Evolutionary conservation across 129 eudicot genomes (phyloP).

Genomic region (Centaurea solstitialis): DNA sequence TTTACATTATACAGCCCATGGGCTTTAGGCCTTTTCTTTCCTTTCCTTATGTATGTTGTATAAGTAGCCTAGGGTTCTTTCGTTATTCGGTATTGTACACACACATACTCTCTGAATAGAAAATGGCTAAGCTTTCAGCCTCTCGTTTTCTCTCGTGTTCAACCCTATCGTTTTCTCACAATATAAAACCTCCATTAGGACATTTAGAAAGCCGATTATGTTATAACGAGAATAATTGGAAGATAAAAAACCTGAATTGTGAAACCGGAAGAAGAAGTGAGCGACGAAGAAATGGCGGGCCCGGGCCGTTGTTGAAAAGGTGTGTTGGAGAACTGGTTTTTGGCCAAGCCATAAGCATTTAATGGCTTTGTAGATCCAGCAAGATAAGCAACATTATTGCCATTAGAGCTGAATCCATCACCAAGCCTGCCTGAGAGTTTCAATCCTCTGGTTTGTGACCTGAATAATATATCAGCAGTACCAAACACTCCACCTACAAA

Average conservation of each 20-base stretch:
- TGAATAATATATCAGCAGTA: slow-evolving; percentile 31
- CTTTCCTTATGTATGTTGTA: no score
- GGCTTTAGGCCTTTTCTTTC: no score
- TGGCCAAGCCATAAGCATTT: slow-evolving; percentile 35
- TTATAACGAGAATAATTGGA: neutral
- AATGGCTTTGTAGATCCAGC: slow-evolving; percentile 45
- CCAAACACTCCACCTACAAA: slow-evolving; percentile 55
- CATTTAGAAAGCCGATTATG: neutral
- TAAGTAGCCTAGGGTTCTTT: no score
- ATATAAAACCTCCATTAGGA: neutral
- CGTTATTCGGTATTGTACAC: no score
- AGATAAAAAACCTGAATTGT: slow-evolving; percentile 42
- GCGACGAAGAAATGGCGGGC: slow-evolving; percentile 52
- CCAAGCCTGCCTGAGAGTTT: slow-evolving; percentile 42
- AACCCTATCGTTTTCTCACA: no score
- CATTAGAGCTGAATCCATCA: slow-evolving; percentile 50
- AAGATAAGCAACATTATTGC: slow-evolving; percentile 46
- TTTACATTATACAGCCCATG: no score
- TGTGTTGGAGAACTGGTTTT: slow-evolving; percentile 19
- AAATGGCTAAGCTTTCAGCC: no score
- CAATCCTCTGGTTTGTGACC: slow-evolving; percentile 45
- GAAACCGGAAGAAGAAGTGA: slow-evolving; percentile 46
- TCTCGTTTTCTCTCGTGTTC: no score
- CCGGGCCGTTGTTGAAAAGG: slow-evolving; percentile 53
- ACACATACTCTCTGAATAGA: no score